Conservation (phyloP, 1,139 yeast genomes). For the Candida sp. region DNA sequence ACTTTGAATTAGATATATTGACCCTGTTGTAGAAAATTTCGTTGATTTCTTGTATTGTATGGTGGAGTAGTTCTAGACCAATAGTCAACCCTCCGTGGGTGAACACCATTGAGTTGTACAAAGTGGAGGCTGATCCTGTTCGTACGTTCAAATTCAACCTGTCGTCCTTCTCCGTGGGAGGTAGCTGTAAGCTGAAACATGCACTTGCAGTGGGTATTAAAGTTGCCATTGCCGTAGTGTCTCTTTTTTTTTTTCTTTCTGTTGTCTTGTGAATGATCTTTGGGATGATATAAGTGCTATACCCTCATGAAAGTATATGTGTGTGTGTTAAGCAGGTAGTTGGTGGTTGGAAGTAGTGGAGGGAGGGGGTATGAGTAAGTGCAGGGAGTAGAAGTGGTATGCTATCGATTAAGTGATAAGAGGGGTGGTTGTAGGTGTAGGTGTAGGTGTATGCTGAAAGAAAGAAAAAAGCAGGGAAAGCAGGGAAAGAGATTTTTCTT, state of each 20-base stretch:
- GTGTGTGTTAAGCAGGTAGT: background rate
- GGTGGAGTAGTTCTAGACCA: constrained; percentile 51
- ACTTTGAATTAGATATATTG: constrained; percentile 26
- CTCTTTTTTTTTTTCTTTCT: background rate
- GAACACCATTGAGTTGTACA: constrained; percentile 61
- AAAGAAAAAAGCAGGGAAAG: too few species aligned
- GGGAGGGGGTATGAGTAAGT: background rate
- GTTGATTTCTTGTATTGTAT: constrained; percentile 36
- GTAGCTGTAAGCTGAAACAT: constrained; percentile 51
- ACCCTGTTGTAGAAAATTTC: constrained; percentile 31
- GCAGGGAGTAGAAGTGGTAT: too few species aligned
- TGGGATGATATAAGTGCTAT: too few species aligned
- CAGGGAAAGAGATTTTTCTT: too few species aligned
- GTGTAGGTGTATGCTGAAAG: too few species aligned
- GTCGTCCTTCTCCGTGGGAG: constrained; percentile 50
- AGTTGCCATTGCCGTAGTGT: constrained; percentile 38
- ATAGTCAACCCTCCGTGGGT: constrained; percentile 73
- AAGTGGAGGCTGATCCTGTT: constrained; percentile 67
- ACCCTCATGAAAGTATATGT: background rate
- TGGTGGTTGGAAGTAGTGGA: background rate
- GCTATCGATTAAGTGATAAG: too few species aligned
- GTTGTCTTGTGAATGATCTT: background rate
- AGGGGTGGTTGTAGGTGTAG: too few species aligned
- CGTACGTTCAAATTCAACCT: constrained; percentile 57
- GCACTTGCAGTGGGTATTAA: constrained; percentile 53